These are phyloP conservation scores for Populus nigra DNA, from an alignment of 345 rosid species.

Conservation along the genomic window DNA sequence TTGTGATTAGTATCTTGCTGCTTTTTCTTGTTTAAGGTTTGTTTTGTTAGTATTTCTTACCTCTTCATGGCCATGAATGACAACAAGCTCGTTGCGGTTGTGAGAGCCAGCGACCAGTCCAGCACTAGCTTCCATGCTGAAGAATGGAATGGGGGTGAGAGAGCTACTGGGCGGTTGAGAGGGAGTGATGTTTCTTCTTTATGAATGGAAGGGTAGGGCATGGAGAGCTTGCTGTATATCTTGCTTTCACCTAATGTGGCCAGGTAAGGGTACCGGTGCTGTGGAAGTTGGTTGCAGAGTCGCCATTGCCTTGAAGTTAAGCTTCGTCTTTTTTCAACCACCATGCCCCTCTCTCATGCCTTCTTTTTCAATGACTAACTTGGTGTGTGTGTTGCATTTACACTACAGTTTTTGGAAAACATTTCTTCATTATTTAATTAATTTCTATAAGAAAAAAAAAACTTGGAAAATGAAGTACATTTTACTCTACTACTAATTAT, in stretches of 20 bases:
- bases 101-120: slow-evolving; percentile 99
- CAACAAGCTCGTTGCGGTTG: slow-evolving; percentile 97
- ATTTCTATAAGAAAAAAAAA: not conserved
- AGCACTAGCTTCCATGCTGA: slow-evolving; percentile 91
- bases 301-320: slow-evolving; percentile 94
- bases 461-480: not conserved
- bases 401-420: not conserved
- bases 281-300: slow-evolving; percentile 68
- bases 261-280: slow-evolving; percentile 22
- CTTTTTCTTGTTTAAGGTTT: too few species aligned
- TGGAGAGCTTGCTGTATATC: slow-evolving; percentile 6
- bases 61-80: slow-evolving; percentile 97
- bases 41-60: slow-evolving; percentile 23
- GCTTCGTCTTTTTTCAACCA: slow-evolving; percentile 55
- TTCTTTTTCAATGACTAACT: not conserved
- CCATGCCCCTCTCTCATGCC: slow-evolving; percentile 8
- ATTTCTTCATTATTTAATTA: not conserved
- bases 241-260: slow-evolving; percentile 43
- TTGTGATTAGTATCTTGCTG: not conserved
- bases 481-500: not conserved
- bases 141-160: not conserved
- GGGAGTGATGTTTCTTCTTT: slow-evolving; percentile 25
- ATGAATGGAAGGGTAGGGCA: slow-evolving; percentile 31
- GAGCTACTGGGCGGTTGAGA: not conserved
- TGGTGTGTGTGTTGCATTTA: not conserved